These are phyloP conservation scores for Xylariaceae sp. DNA, from an alignment of 2,329 filamentous ascomycete genomes.

Conservation along the genomic window DNA sequence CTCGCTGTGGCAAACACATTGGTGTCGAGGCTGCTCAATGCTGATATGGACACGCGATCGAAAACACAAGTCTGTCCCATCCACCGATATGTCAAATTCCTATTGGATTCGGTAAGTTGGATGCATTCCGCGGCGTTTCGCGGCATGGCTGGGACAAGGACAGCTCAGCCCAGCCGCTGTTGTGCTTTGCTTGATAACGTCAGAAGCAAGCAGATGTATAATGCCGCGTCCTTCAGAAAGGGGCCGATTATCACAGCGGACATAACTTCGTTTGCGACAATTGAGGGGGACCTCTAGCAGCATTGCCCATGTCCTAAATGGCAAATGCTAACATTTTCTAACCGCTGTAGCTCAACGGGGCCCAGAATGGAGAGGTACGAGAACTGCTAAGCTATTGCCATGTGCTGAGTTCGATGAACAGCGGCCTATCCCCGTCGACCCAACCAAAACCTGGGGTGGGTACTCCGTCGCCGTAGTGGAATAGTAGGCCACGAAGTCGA, in stretches of 20 bases:
- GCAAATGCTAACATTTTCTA: conserved; percentile 47
- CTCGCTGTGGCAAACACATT: conserved; percentile 49
- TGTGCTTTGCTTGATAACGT: conserved; percentile 43
- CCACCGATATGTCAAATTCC: conserved; percentile 39
- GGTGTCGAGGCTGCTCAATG: conserved; percentile 46
- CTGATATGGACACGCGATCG: conserved; percentile 44
- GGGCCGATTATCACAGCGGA: conserved; percentile 45
- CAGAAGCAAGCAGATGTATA: conserved; percentile 48
- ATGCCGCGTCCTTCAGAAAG: conserved; percentile 44
- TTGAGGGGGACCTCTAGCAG: conserved; percentile 37
- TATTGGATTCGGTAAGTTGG: conserved; percentile 18
- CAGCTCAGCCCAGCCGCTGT: conserved; percentile 47
- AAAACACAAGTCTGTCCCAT: conserved; percentile 43
- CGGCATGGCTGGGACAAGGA: conserved; percentile 12
- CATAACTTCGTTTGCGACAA: conserved; percentile 47
- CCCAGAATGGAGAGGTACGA: conserved; percentile 46
- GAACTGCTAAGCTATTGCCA: conserved; percentile 46
- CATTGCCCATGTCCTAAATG: conserved; percentile 34
- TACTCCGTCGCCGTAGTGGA: conserved; percentile 41
- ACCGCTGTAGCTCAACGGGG: conserved; percentile 47
- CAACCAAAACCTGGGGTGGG: conserved; percentile 39
- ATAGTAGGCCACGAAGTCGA: conserved; percentile 30
- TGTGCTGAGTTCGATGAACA: conserved; percentile 20
- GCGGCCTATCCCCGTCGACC: conserved; percentile 28
- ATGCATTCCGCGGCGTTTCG: conserved; percentile 17